phyloP scores from a whole-genome alignment of 495 filamentous ascomycete species.

The Trichoderma erinaceum region DNA sequence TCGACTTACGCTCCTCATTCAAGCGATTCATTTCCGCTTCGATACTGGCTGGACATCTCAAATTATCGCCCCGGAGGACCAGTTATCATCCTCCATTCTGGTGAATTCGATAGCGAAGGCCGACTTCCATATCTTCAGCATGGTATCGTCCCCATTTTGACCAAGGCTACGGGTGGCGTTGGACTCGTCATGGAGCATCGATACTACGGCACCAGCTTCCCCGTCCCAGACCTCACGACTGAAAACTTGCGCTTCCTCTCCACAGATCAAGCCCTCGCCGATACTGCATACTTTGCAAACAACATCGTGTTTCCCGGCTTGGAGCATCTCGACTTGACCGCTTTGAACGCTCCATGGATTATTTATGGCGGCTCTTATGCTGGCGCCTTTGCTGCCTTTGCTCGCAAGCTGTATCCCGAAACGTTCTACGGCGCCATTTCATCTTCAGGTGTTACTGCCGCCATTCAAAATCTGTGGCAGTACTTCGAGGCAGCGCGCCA shows the following conservation, averaged over 20 bases:
- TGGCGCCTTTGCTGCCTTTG: constrained; percentile 64
- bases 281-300: constrained; percentile 64
- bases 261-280: constrained; percentile 68
- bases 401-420: constrained; percentile 62
- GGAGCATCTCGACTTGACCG: constrained; percentile 54
- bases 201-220: constrained; percentile 63
- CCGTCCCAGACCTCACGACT: constrained; percentile 51
- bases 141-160: constrained; percentile 58
- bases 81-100: constrained; percentile 62
- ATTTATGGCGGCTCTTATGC: constrained; percentile 72
- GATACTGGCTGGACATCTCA: constrained; percentile 67
- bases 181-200: constrained; percentile 71
- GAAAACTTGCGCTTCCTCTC: constrained; percentile 66
- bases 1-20: constrained; percentile 62
- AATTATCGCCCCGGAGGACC: constrained; percentile 65
- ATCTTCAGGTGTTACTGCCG: constrained; percentile 63
- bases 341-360: constrained; percentile 56
- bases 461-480: constrained; percentile 66
- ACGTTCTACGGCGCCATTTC: constrained; percentile 63
- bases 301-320: constrained; percentile 59
- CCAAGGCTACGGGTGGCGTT: constrained; percentile 58
- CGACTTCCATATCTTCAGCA: constrained; percentile 63
- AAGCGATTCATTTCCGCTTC: constrained; percentile 51
- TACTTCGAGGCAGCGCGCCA: constrained; percentile 61
- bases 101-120: constrained; percentile 52